Evolutionary conservation across 495 filamentous ascomycete species (phyloP), one percentile per base, ranked within the genome.

Genomic region (Penicillium salamii): DNA sequence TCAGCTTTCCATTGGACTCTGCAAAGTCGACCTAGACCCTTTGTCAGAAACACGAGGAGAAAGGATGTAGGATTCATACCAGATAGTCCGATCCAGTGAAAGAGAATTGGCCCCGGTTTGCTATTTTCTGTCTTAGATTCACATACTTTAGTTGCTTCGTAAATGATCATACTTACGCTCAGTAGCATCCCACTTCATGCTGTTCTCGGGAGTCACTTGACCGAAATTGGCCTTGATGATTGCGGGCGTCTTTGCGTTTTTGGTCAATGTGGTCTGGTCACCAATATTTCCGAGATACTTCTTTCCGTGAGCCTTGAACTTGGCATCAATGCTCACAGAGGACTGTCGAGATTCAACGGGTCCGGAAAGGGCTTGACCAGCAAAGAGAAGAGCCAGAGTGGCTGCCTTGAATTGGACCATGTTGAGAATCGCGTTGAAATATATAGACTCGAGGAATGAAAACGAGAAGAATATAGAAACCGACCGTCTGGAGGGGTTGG

Each of bases 141-240:
- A 17, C n/a, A 14, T 39, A 14, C 0, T 43, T 5, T 32, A 33
- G 4, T 9, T 8, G 7, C 6, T 2, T 1, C 9, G 0, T 15
- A 40, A 32, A 23, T 7, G 12, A 8, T 23, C 19, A 5, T 19
- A 60, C 67, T 50, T 34, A 67, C 68, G 63, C 39, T 69, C 66
- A 48, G 62, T 62, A 19, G 64, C 50, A 45, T 79, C 77, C 76
- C 74, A 79, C 58, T 81, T 81, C 77, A 81, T 78, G 49, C 74
- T 78, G 66, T 81, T 81, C 67, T 79, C 78, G 0, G 76, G 74
- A 8, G 75, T 78, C 46, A 80, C 49, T 40, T 72, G 68, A 44
- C 77, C 74, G 35, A 80, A 81, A 51, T 79, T 62, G 1, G 69
- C 62, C 42, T 66, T 59, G 59, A 78, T 61, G 42, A 78, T 71